A percentile compares a stretch with the other conserved stretches of the same genome.
These are phyloP conservation scores for Serendipita sp. DNA, from an alignment of 768 basidiomycete genomes.

Conservation along the genomic window DNA sequence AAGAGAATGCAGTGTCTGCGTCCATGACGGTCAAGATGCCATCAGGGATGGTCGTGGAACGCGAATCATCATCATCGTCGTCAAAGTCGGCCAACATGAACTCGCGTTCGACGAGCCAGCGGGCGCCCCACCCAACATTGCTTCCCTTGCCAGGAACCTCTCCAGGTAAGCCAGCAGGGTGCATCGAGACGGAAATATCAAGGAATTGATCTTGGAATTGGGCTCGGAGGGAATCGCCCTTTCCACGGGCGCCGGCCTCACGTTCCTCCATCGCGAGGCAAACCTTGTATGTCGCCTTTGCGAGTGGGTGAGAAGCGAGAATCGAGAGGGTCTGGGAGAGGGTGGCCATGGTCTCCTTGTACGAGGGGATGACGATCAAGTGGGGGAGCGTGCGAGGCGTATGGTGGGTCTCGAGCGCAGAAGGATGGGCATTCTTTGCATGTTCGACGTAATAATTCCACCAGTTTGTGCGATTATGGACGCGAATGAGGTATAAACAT, in stretches of 20 bases:
- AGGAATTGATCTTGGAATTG: constrained; percentile 15
- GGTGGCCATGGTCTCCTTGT: constrained; percentile 9
- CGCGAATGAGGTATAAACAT: background rate
- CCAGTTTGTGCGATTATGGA: background rate
- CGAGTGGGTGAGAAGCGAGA: constrained; percentile 16
- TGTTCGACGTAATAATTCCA: constrained; percentile 1
- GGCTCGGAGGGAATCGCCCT: constrained; percentile 14
- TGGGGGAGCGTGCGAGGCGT: constrained; percentile 7
- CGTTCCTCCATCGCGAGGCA: constrained; percentile 17
- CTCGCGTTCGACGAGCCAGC: constrained; percentile 12
- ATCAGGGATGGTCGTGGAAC: background rate
- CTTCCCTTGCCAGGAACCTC: constrained; percentile 17
- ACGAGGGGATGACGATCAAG: constrained; percentile 11
- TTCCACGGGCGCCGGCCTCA: constrained; percentile 13
- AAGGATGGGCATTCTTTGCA: background rate
- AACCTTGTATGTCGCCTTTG: constrained; percentile 14
- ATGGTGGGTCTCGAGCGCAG: background rate
- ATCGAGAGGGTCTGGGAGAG: constrained; percentile 15
- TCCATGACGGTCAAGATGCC: constrained; percentile 16
- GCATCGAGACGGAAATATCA: constrained; percentile 16
- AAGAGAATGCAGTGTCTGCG: constrained; percentile 15
- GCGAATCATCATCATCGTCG: constrained; percentile 6
- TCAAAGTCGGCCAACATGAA: constrained; percentile 11
- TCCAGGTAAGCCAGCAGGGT: constrained; percentile 14
- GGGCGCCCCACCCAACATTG: constrained; percentile 16